Base-by-base conservation (phyloP, 345 rosid genomes). In the Chamaenerion angustifolium region DNA sequence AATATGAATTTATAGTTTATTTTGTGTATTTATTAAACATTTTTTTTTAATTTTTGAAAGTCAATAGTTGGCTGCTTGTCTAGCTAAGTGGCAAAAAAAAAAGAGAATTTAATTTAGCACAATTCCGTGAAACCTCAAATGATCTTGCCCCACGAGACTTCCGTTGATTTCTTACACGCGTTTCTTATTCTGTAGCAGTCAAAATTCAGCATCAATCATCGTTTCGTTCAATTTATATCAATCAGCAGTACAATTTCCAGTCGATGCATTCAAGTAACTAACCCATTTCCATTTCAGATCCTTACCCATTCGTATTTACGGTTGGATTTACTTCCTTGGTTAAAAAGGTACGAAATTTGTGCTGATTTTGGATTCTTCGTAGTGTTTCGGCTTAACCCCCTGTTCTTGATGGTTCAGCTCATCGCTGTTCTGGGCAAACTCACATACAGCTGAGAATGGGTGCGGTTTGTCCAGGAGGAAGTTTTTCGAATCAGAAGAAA, bases 401-500 rank as follows among this genome's bases (percentile, higher is more conserved):
- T 47, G 46, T 4, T 37, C 21, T n/a, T 25, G 45, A 27, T 45
- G 27, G 52, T 45, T 3, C 11, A 21, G 23, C 21, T 25, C 13
- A 40, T 37, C 43, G 46, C 13, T 17, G 16, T 12, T 16, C 25
- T 16, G 35, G 31, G 13, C 15, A 40, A 40, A 21, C 16, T 1
- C 21, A 46, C 13, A 31, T 31, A 4, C 52, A 14, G 51, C 59
- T 61, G 55, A 70, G 17, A 59, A 88, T 88, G 96, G 96, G 94
- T 55, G 76, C 60, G 51, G 85, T 65, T 69, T 88, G 82, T 57
- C 60, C 94, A 5, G 65, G 71, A 49, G 85, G 79, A 18, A 56
- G 37, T 31, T 31, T 67, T 37, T 64, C 49, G 40, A 56, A 44
- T 23, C 50, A 25, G 46, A 62, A 49, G 64, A 55, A 11, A n/a